These are phyloP conservation scores for Cymbopogon flexuosus DNA, from an alignment of 202 grass and related monocot species.

Conservation along the genomic window DNA sequence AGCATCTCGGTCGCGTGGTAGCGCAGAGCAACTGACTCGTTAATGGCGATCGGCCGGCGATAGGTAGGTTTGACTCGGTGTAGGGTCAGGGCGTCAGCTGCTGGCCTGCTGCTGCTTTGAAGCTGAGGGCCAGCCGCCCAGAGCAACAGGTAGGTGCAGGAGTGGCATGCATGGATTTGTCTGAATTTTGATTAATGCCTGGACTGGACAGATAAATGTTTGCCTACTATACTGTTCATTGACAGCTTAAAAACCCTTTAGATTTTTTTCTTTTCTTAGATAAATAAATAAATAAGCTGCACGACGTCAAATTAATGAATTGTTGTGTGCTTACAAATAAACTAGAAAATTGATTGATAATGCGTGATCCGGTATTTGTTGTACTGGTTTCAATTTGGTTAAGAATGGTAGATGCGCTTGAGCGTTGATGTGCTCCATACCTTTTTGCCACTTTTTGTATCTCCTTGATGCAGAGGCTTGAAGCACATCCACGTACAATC, in stretches of 20 bases:
- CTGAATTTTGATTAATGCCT: not conserved
- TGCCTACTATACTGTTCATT: not conserved
- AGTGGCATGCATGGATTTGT: no score
- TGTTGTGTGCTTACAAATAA: not conserved
- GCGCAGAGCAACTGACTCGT: not conserved
- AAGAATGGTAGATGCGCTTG: not conserved
- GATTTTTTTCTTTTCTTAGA: no score
- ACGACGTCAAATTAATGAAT: not conserved
- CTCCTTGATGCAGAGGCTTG: not conserved
- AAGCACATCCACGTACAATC: not conserved
- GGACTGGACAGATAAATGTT: not conserved
- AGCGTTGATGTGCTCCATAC: not conserved
- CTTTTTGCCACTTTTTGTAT: not conserved
- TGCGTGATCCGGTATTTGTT: not conserved
- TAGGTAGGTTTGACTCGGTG: slow-evolving; percentile 4
- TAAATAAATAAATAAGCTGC: not conserved
- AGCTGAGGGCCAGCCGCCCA: not conserved
- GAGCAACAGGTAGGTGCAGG: not conserved
- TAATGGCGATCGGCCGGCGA: not conserved
- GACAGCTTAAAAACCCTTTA: no score
- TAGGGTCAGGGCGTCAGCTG: not conserved
- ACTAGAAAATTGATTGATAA: not conserved
- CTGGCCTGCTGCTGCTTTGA: not conserved
- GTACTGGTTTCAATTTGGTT: not conserved
- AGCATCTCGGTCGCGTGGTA: not conserved